Base-by-base conservation (phyloP, 352 stramenopile species). In the Thalassiosira delicatula region DNA sequence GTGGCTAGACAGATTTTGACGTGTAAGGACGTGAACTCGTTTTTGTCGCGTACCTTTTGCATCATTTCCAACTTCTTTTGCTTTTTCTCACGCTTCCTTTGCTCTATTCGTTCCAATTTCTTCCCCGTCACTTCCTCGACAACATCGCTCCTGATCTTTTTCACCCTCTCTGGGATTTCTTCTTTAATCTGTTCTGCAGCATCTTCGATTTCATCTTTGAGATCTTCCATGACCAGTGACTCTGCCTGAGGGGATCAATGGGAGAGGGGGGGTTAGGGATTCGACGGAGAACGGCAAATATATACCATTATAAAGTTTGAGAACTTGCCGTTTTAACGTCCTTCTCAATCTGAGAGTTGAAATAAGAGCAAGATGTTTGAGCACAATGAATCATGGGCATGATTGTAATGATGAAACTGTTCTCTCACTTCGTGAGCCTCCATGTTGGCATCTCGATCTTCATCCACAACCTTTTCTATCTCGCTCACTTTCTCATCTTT, bases 191-290 rank as follows among this genome's bases (percentile, higher is more conserved):
- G 63, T 19, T 27, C 37, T 3, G 76, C 76, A 51, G 63, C 76
- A 37, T 79, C 70, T 40, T 84, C 76, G 21, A 84, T 84, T 61
- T 84, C 76, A 67, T 84, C 76, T 71, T 70, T 84, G 5, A 84
- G 54, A 70, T 84, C 76, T 61, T 71, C 61, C 7, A 75, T 37
- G 4, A 76, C 61, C n/a, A 79, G 54, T 7, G 30, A 54, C 49
- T 79, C 61, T 51, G 44, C 76, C 49, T 84, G 68, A 9, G 14
- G 62, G n/a, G n/a, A n/a, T n/a, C n/a, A n/a, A n/a, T n/a, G n/a
- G n/a, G n/a, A n/a, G n/a, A n/a, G n/a, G n/a, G n/a, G n/a, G n/a
- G n/a, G n/a, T n/a, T n/a, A n/a, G n/a, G n/a, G n/a, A n/a, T n/a
- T n/a, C n/a, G n/a, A n/a, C n/a, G n/a, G n/a, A n/a, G n/a, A n/a